Base-by-base conservation (phyloP, 768 basidiomycete genomes). In the Kwoniella sp. region DNA sequence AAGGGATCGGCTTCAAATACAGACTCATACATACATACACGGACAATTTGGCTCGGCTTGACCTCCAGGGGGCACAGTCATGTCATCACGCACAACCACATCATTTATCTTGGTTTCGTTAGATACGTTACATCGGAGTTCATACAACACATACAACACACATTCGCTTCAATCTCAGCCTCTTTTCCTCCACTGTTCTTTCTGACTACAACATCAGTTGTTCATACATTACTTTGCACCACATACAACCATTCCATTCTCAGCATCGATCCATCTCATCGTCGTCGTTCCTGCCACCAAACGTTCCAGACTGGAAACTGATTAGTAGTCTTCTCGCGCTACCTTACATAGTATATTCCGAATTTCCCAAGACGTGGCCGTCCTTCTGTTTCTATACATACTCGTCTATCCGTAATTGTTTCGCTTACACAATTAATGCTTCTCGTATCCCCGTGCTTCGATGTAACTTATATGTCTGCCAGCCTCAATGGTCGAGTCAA, bases 331-430 rank as follows among this genome's bases (percentile, higher is more conserved):
- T 17, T 20, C 3, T 45, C 34, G 34, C 34, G 34, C 34, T 34
- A 34, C 5, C 5, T 34, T 34, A 34, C 13, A 34, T 34, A 13
- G 41, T 45, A 11, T 17, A 45, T 45, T 45, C 5, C 41, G 41
- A 45, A 7, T 17, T n/a, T n/a, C n/a, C n/a, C n/a, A n/a, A n/a
- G n/a, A n/a, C n/a, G n/a, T n/a, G n/a, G n/a, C n/a, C n/a, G n/a
- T n/a, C n/a, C n/a, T n/a, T 20, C 41, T 45, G 41, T 45, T 45
- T 45, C 41, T 45, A 45, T 45, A 45, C 41, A 45, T 45, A 45
- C 41, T 45, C 41, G 41, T 45, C 9, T 45, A 45, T 45, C 41
- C 41, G 5, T 17, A 17, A 45, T 45, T 45, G 41, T 45, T 45
- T 9, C 41, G 41, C 41, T 45, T 20, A 45, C 3, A 9, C 15